Conservation (phyloP, 1,284 basidiomycete genomes). For the Pascua sp. region DNA sequence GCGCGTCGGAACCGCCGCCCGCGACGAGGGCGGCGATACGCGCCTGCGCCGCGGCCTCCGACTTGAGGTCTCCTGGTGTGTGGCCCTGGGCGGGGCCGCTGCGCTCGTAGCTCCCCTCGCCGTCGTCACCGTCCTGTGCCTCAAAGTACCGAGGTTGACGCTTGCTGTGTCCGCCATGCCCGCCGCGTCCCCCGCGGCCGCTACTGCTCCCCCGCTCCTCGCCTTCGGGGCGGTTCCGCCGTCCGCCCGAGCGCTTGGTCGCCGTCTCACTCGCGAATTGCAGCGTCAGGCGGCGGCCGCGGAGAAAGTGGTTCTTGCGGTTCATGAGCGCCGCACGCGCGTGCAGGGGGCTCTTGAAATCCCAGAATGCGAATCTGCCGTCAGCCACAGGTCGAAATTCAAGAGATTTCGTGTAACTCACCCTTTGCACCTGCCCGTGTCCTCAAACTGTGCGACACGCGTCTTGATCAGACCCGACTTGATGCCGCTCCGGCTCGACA, state of each 20-base stretch:
- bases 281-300: constrained; percentile 58
- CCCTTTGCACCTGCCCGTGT: constrained; percentile 93
- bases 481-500: constrained; percentile 42
- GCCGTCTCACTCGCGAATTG: constrained; percentile 47
- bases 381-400: neutral
- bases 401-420: constrained; percentile 48
- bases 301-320: constrained; percentile 73
- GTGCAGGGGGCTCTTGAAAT: constrained; percentile 73
- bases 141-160: constrained; percentile 13
- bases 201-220: constrained; percentile 1
- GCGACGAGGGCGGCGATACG: constrained; percentile 16
- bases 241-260: constrained; percentile 32
- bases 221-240: constrained; percentile 6
- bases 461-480: constrained; percentile 76
- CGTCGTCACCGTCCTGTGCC: constrained; percentile 2
- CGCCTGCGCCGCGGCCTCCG: constrained; percentile 9
- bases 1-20: constrained; percentile 4
- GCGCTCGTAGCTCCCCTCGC: constrained; percentile 8
- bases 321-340: constrained; percentile 82
- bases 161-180: neutral
- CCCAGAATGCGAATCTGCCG: constrained; percentile 85
- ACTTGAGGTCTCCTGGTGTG: constrained; percentile 9
- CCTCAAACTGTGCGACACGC: constrained; percentile 92
- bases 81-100: neutral
- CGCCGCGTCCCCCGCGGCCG: constrained; percentile 10